A percentile compares a stretch with the other conserved stretches of the same genome.
Conservation (phyloP, 2,329 filamentous ascomycete species). For the Plenodomus tracheiphilus region DNA sequence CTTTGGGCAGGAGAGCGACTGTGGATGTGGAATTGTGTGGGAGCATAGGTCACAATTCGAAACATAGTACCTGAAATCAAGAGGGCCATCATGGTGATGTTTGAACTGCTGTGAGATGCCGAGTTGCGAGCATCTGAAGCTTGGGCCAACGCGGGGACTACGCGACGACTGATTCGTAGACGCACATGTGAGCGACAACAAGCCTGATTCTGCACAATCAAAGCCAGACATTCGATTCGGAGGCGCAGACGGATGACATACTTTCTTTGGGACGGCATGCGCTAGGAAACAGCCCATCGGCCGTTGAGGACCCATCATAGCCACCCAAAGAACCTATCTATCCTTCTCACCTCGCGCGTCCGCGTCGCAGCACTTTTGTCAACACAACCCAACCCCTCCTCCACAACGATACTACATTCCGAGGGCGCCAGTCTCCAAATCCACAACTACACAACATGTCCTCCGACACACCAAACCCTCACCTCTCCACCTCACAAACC, state of each 20-base stretch:
- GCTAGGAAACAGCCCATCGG: too few species aligned
- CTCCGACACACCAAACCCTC: slow-evolving; percentile 11
- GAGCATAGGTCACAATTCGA: slow-evolving; percentile 4
- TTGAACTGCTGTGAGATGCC: not conserved
- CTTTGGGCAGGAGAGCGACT: not conserved
- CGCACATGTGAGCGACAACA: not conserved
- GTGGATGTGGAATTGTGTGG: not conserved
- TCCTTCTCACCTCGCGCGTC: not conserved
- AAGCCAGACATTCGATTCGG: not conserved
- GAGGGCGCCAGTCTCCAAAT: too few species aligned
- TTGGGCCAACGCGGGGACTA: slow-evolving; percentile 12
- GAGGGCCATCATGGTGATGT: not conserved
- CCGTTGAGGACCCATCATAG: not conserved
- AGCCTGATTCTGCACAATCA: not conserved
- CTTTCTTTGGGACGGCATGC: too few species aligned
- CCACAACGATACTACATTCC: too few species aligned
- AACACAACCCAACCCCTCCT: not conserved
- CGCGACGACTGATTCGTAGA: slow-evolving; percentile 8
- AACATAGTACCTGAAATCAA: slow-evolving; percentile 12
- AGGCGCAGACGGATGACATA: not conserved
- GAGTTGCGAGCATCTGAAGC: not conserved
- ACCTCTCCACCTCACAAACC: slow-evolving; percentile 21
- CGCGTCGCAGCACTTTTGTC: not conserved
- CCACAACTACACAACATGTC: slow-evolving; percentile 16
- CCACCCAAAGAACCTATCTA: not conserved